Percentiles rank a stretch among this genome's conserved stretches.
These are phyloP conservation scores for Echinochloa phyllopogon DNA, from an alignment of 176 grass and related monocot genomes.

Conservation along the genomic window DNA sequence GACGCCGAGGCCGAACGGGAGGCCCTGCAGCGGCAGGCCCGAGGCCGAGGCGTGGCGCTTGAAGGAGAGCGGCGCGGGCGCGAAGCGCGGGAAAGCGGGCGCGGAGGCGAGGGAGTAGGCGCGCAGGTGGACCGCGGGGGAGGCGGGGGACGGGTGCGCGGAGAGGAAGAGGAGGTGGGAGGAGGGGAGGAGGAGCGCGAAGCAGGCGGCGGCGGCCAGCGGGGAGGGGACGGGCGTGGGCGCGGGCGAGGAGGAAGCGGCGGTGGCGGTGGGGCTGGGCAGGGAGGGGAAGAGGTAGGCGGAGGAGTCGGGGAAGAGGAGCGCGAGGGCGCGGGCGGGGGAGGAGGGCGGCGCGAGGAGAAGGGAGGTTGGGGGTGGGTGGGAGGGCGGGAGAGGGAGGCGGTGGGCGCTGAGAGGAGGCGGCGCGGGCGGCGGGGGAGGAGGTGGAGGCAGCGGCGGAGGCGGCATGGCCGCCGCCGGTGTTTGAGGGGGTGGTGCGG, in stretches of 20 bases:
- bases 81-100: constrained; percentile 44
- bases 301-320: constrained; percentile 52
- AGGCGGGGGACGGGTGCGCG: constrained; percentile 60
- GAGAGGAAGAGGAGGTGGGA: constrained; percentile 58
- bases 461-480: constrained; percentile 62
- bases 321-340: constrained; percentile 44
- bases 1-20: constrained; percentile 68
- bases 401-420: constrained; percentile 41
- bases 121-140: constrained; percentile 66
- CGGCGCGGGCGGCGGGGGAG: constrained; percentile 26
- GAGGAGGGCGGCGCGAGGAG: constrained; percentile 47
- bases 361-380: constrained; percentile 33
- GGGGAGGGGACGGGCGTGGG: constrained; percentile 57
- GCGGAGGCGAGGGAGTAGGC: constrained; percentile 52
- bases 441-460: constrained; percentile 27
- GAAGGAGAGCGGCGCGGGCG: constrained; percentile 54
- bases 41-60: constrained; percentile 41
- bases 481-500: constrained; percentile 47
- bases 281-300: constrained; percentile 47
- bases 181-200: constrained; percentile 56
- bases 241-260: constrained; percentile 36
- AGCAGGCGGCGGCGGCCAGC: constrained; percentile 65
- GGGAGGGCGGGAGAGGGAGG: constrained; percentile 43
- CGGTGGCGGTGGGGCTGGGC: not conserved
- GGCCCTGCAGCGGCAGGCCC: constrained; percentile 52